Base-by-base conservation (phyloP, 352 stramenopile species). In the Phytophthora europaea region DNA sequence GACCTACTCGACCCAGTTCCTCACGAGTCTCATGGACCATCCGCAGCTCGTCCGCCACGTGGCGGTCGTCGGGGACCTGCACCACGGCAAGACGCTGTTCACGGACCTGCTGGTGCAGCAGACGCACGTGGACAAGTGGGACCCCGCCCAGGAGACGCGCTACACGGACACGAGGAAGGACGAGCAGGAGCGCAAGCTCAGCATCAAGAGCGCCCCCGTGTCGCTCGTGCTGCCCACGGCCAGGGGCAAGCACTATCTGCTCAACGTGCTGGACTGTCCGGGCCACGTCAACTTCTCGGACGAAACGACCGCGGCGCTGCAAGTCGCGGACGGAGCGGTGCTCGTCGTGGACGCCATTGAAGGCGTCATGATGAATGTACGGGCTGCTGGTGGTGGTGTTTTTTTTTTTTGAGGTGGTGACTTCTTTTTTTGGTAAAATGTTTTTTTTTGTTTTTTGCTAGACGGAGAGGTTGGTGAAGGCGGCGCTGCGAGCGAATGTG, bases 241-340 rank as follows among this genome's bases (percentile, higher is more conserved):
- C 15, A 81, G 90, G 22, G 97, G 97, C 8, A 99, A 99, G 81
- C 96, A 95, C 47, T 99, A 94, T 79, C 70, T 99, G 45, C 64
- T 99, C 0, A 99, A 99, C 55, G 61, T 99, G 0, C 75, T 99
- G 55, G 98, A 99, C 83, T 99, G 94, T 83, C 97, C 98, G 0
- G 98, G 98, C 20, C 98, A 99, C 78, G 85, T 98, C 1, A 98
- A 99, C 82, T 99, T 99, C 78, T 97, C 95, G 38, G 97, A 99
- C 74, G 97, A 99, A 69, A 91, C 87, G 4, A 97, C 97, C 8
- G 96, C 96, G 8, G 97, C 94, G 20, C 72, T 99, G 58, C 90
- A 98, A 68, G 82, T 98, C 13, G 83, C 93, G 0, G 98, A 99
- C 84, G 97, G 97, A 40, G 96, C 90, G 0, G 87, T 99, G 22